These are phyloP conservation scores for Aspergillus fijiensis DNA, from an alignment of 2,329 filamentous ascomycete species.

Conservation along the genomic window DNA sequence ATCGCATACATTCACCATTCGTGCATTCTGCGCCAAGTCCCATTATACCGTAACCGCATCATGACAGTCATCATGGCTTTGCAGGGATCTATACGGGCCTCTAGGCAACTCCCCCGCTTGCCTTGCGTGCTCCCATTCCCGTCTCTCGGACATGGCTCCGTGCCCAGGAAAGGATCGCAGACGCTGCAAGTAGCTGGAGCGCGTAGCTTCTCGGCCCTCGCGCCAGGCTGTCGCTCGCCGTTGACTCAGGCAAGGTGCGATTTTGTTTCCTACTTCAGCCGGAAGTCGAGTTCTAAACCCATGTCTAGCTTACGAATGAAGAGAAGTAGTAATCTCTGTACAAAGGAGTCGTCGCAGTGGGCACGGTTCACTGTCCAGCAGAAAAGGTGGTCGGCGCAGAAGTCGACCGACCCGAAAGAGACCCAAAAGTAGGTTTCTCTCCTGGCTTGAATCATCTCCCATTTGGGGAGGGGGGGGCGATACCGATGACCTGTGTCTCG, in stretches of 20 bases:
- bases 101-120: slow-evolving; percentile 10
- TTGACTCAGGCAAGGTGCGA: slow-evolving; percentile 6
- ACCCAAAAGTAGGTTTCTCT: slow-evolving; percentile 19
- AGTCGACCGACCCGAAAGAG: slow-evolving; percentile 20
- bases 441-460: not conserved
- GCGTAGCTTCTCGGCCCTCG: slow-evolving; percentile 9
- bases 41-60: not conserved
- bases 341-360: slow-evolving; percentile 2
- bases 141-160: not conserved
- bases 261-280: not conserved
- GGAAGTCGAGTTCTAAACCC: not conserved
- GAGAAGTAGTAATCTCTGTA: not conserved
- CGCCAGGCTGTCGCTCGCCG: slow-evolving; percentile 3
- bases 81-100: slow-evolving; percentile 12
- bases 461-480: not conserved
- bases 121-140: not conserved
- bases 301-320: slow-evolving; percentile 5
- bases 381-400: slow-evolving; percentile 27
- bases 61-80: slow-evolving; percentile 19
- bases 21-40: not conserved
- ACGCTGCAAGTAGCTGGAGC: not conserved
- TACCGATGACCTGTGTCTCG: not conserved
- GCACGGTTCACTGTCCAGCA: slow-evolving; percentile 12
- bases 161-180: slow-evolving; percentile 7
- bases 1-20: not conserved